Evolutionary conservation across 2,329 filamentous ascomycete species (phyloP).

Genomic region (Apiospora rasikravindrae): DNA sequence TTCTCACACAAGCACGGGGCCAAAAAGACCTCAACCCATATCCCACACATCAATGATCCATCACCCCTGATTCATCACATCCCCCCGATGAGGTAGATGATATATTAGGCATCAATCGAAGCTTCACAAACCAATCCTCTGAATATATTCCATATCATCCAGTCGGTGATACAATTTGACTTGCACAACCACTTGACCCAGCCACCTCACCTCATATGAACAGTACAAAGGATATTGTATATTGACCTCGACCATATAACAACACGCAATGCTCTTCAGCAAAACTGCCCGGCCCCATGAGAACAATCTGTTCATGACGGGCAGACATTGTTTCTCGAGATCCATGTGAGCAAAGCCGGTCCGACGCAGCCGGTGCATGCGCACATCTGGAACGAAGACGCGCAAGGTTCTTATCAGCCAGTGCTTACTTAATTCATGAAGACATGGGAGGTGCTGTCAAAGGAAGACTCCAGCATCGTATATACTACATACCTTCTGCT

Average conservation of each 20-base stretch:
- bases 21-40: conserved; percentile 2
- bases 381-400: conserved; percentile 6
- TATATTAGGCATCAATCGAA: conserved; percentile 10
- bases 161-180: background rate
- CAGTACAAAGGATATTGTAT: background rate
- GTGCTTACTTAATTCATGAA: background rate
- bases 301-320: background rate
- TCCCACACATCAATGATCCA: conserved; percentile 7
- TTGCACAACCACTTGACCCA: background rate
- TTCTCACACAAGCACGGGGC: conserved; percentile 5
- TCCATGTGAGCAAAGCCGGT: conserved; percentile 18
- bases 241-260: background rate
- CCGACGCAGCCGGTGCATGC: conserved; percentile 20
- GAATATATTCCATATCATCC: background rate
- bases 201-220: background rate
- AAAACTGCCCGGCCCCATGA: background rate
- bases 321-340: conserved; percentile 18
- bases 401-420: background rate
- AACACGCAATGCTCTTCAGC: background rate
- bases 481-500: conserved; percentile 19
- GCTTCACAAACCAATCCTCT: background rate
- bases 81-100: conserved; percentile 12
- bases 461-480: too few species aligned
- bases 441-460: background rate
- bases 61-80: conserved; percentile 9